Evolutionary conservation across 2,329 filamentous ascomycete species (phyloP).

Genomic region (Nannizziopsis barbatae): DNA sequence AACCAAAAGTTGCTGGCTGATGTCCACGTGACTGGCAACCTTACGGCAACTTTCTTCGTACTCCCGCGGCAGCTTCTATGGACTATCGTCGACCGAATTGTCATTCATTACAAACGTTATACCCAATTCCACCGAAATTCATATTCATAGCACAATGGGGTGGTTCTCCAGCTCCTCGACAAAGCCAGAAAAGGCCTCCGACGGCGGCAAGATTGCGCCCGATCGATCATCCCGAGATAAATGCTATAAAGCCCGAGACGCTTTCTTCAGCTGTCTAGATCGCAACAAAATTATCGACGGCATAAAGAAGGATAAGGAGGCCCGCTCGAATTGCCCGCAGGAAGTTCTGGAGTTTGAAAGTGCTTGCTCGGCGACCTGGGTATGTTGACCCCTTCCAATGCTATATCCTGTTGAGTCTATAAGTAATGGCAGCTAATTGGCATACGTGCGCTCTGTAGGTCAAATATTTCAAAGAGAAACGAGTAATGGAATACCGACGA

Average conservation of each 20-base stretch:
- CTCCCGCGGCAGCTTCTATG: too few species aligned
- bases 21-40: too few species aligned
- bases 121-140: neutral
- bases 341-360: slow-evolving; percentile 61
- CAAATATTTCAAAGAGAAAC: slow-evolving; percentile 94
- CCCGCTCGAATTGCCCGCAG: slow-evolving; percentile 46
- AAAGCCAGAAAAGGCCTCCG: slow-evolving; percentile 36
- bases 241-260: slow-evolving; percentile 85
- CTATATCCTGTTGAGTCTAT: neutral
- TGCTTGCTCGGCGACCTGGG: slow-evolving; percentile 85
- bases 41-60: too few species aligned
- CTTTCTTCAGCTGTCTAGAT: slow-evolving; percentile 81
- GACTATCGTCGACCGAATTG: too few species aligned
- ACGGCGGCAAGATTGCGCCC: slow-evolving; percentile 64
- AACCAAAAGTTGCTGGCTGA: neutral
- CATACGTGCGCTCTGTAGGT: slow-evolving; percentile 45
- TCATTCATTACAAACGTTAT: neutral
- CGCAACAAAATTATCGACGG: slow-evolving; percentile 68
- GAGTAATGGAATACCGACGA: slow-evolving; percentile 84
- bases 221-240: slow-evolving; percentile 66
- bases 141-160: slow-evolving; percentile 35
- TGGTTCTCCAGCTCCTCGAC: slow-evolving; percentile 39
- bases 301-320: slow-evolving; percentile 48
- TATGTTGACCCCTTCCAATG: slow-evolving; percentile 37
- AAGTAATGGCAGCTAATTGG: neutral